These are phyloP conservation scores for Cyberlindnera meyerae DNA, from an alignment of 805 yeast genomes.

Conservation along the genomic window DNA sequence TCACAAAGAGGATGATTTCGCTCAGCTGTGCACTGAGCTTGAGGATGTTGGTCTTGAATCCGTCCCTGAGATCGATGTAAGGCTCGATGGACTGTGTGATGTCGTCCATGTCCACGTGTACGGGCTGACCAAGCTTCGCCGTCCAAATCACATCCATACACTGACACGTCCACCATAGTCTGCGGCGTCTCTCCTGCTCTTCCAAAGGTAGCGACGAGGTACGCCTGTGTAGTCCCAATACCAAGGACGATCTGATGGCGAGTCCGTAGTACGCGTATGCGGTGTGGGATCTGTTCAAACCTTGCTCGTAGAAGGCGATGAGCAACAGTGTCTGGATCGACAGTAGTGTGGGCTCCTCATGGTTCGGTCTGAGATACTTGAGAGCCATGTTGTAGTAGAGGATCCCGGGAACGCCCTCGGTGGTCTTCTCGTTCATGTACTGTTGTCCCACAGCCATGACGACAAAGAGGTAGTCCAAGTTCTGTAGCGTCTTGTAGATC, in stretches of 20 bases:
- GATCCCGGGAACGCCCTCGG: conserved; percentile 23
- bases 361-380: conserved; percentile 26
- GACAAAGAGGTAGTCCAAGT: conserved; percentile 19
- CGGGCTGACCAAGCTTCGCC: conserved; percentile 34
- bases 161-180: conserved; percentile 38
- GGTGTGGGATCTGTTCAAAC: conserved; percentile 32
- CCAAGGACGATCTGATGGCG: conserved; percentile 30
- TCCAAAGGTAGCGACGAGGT: conserved; percentile 14
- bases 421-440: conserved; percentile 15
- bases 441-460: conserved; percentile 27
- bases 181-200: conserved; percentile 30
- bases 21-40: conserved; percentile 23
- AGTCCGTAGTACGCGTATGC: conserved; percentile 32
- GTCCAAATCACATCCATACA: conserved; percentile 33
- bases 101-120: conserved; percentile 30
- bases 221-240: conserved; percentile 30
- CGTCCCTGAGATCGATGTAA: conserved; percentile 25
- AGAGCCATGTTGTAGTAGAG: conserved; percentile 27
- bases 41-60: conserved; percentile 27
- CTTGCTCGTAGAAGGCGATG: conserved; percentile 32
- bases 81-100: conserved; percentile 28
- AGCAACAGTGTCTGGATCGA: conserved; percentile 31
- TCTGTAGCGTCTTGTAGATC: conserved; percentile 12
- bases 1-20: conserved; percentile 27
- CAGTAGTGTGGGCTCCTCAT: conserved; percentile 31